phyloP scores from a whole-genome alignment of 495 filamentous ascomycete species.

The Glonium stellatum region DNA sequence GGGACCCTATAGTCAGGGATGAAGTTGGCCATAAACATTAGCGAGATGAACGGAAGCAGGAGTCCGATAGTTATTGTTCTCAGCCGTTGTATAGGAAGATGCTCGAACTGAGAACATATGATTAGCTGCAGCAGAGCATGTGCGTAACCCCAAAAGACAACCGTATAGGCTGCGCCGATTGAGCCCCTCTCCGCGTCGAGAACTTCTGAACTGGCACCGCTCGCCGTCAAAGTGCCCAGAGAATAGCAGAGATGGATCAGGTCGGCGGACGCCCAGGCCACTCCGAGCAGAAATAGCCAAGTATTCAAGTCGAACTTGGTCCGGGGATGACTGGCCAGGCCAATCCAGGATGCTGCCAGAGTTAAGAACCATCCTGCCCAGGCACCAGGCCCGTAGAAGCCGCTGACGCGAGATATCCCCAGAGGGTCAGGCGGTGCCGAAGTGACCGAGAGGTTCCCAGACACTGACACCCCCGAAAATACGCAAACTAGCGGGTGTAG shows the following conservation, averaged over 20 bases:
- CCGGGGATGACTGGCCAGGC: not conserved
- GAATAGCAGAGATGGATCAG: not conserved
- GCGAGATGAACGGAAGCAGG: not conserved
- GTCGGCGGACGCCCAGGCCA: not conserved
- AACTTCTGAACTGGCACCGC: not conserved
- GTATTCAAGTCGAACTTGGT: not conserved
- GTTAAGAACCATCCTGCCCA: not conserved
- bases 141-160: not conserved
- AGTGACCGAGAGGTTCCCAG: not conserved
- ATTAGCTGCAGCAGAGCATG: not conserved
- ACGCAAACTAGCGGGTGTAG: too few species aligned
- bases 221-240: not conserved
- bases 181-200: not conserved
- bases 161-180: not conserved
- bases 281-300: not conserved
- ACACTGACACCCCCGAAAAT: too few species aligned
- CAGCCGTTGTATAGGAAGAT: not conserved
- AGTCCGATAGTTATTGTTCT: not conserved
- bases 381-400: not conserved
- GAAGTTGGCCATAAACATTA: not conserved
- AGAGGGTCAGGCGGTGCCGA: not conserved
- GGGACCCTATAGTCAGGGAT: not conserved
- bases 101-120: not conserved
- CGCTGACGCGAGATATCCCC: not conserved
- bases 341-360: not conserved